phyloP scores from a whole-genome alignment of 208 protist species.

The Trichomonas tenax region DNA sequence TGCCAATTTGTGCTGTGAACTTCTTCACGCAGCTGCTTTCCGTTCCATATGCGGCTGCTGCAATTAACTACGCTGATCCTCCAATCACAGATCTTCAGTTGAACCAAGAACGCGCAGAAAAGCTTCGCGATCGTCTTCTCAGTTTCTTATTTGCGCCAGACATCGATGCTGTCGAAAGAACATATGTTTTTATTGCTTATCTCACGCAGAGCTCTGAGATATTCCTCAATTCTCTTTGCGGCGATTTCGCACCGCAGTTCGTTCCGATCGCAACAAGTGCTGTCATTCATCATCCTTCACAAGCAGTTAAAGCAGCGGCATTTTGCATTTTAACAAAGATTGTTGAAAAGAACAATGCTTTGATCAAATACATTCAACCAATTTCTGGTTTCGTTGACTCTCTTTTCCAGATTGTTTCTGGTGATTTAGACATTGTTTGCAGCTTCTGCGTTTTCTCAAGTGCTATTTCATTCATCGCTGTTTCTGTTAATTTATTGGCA shows the following conservation, averaged over 20 bases:
- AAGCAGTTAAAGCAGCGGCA: neutral
- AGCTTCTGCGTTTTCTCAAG: neutral
- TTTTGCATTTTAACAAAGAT: neutral
- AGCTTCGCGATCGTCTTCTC: neutral
- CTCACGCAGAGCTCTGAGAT: neutral
- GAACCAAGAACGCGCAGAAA: neutral
- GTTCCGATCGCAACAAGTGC: neutral
- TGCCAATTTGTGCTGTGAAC: neutral
- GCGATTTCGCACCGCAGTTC: neutral
- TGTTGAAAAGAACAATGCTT: neutral
- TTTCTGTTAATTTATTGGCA: neutral
- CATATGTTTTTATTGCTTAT: neutral
- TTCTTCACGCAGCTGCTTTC: neutral
- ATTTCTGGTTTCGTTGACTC: neutral
- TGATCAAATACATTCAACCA: slow-evolving; percentile 1
- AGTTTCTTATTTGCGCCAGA: neutral
- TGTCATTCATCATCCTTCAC: neutral
- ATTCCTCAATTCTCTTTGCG: neutral
- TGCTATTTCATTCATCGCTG: neutral
- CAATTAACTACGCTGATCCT: neutral
- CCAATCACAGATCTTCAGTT: neutral
- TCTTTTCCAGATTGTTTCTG: neutral
- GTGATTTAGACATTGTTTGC: neutral
- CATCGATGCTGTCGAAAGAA: neutral
- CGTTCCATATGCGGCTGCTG: neutral